These are phyloP conservation scores for Incumbomyces delicatus DNA, from an alignment of 2,329 filamentous ascomycete genomes.

Conservation along the genomic window DNA sequence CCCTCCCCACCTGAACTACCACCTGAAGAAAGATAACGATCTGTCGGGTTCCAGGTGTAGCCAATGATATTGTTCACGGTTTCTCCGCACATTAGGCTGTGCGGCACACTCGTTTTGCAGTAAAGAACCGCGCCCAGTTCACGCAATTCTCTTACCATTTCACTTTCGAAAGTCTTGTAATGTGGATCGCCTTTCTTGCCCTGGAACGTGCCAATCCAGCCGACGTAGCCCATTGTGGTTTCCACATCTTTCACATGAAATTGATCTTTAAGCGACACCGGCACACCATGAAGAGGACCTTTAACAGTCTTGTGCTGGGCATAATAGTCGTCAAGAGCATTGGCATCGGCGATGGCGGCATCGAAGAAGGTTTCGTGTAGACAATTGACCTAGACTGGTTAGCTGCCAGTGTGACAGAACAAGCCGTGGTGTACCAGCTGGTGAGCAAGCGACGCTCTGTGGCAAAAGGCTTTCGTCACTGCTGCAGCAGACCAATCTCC, in stretches of 20 bases:
- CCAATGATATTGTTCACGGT: conserved; percentile 53
- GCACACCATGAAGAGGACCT: conserved; percentile 55
- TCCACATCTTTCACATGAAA: conserved; percentile 42
- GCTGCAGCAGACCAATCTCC: conserved; percentile 49
- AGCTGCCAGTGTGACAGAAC: background rate
- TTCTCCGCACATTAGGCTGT: conserved; percentile 49
- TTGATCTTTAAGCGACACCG: conserved; percentile 45
- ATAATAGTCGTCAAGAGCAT: conserved; percentile 39
- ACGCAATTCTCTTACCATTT: conserved; percentile 47
- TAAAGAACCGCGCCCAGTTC: conserved; percentile 45
- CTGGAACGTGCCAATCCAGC: conserved; percentile 55
- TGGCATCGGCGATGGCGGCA: conserved; percentile 40
- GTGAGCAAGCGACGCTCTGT: conserved; percentile 48
- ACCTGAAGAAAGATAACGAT: conserved; percentile 44
- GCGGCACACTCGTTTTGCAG: conserved; percentile 48
- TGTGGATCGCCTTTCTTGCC: conserved; percentile 44
- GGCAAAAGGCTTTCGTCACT: conserved; percentile 48
- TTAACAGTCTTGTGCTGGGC: conserved; percentile 34
- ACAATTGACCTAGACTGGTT: conserved; percentile 34
- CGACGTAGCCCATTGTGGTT: conserved; percentile 54
- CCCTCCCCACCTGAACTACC: conserved; percentile 53
- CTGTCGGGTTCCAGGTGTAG: conserved; percentile 48
- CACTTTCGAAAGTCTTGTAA: conserved; percentile 43
- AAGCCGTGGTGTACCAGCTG: conserved; percentile 41
- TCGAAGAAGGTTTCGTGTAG: conserved; percentile 48